phyloP scores from a whole-genome alignment of 139 green algal species.

The Haematococcus sp. region DNA sequence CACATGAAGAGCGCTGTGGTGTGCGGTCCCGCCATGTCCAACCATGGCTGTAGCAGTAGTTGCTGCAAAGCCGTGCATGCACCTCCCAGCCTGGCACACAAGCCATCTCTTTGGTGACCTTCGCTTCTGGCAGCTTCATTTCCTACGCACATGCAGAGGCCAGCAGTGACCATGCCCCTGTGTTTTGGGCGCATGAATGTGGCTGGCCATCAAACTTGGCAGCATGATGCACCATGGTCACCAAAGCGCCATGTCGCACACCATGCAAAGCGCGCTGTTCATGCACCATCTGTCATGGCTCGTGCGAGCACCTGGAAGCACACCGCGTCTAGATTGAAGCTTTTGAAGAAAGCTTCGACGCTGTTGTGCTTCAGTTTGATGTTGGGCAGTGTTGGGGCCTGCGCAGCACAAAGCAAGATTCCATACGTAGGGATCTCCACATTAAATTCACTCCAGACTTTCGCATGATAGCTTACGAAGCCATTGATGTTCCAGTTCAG shows the following conservation, averaged over 20 bases:
- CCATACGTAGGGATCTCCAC: no score
- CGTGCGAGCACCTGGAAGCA: slow-evolving; percentile 37
- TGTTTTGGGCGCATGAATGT: no score
- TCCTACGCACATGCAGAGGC: slow-evolving; percentile 36
- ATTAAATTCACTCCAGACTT: no score
- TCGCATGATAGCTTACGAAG: no score
- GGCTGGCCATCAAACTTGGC: no score
- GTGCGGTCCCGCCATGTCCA: no score
- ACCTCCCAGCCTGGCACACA: slow-evolving; percentile 56
- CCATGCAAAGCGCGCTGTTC: not conserved
- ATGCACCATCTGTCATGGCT: not conserved
- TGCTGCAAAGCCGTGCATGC: no score
- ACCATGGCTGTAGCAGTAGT: slow-evolving; percentile 7
- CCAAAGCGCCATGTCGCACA: not conserved
- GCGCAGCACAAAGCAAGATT: no score
- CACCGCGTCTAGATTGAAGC: slow-evolving; percentile 19
- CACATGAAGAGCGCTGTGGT: no score
- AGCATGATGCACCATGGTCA: no score
- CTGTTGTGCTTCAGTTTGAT: slow-evolving; percentile 38
- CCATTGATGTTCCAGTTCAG: slow-evolving; percentile 9
- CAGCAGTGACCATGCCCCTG: not conserved
- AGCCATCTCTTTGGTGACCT: slow-evolving; percentile 54
- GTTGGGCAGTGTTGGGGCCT: slow-evolving; percentile 31
- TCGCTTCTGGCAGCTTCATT: slow-evolving; percentile 51
- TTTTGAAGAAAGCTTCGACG: slow-evolving; percentile 37